A percentile compares a stretch with the other conserved stretches of the same genome.
phyloP scores from a whole-genome alignment of 1,284 basidiomycete species.

The Ganoderma multipileum region DNA sequence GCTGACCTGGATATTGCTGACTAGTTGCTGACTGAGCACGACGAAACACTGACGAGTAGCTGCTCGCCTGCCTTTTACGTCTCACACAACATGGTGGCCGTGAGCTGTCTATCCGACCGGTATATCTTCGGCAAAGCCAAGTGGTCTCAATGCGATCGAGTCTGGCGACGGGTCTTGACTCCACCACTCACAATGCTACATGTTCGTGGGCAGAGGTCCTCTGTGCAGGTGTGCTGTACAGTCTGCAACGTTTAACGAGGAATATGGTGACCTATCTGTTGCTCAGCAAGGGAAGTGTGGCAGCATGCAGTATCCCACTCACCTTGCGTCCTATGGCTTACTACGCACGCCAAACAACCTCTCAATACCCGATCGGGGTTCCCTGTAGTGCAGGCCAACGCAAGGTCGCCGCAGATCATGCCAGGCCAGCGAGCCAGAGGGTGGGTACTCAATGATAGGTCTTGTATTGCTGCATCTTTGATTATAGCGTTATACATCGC shows the following conservation, averaged over 20 bases:
- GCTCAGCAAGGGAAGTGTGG: background rate
- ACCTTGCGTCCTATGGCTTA: background rate
- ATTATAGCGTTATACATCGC: background rate
- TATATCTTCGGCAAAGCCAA: background rate
- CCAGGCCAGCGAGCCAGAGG: background rate
- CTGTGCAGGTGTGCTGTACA: background rate
- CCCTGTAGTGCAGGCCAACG: background rate
- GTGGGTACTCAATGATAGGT: background rate
- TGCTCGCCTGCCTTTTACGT: slow-evolving; percentile 9
- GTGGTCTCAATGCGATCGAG: background rate
- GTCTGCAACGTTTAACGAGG: too few species aligned
- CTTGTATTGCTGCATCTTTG: background rate
- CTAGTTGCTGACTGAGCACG: slow-evolving; percentile 2
- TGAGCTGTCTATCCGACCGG: slow-evolving; percentile 2
- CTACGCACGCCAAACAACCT: background rate
- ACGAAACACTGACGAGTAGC: background rate
- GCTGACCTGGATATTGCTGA: background rate
- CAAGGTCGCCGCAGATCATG: background rate
- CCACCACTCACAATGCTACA: background rate
- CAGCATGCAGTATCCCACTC: background rate
- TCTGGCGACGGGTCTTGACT: background rate
- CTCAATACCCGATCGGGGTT: background rate
- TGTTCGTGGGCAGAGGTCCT: background rate
- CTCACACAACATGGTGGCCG: background rate
- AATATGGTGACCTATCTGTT: too few species aligned